A percentile compares a stretch with the other conserved stretches of the same genome.
phyloP scores from a whole-genome alignment of 331 rosid genomes.

The Pyrus hybrid region DNA sequence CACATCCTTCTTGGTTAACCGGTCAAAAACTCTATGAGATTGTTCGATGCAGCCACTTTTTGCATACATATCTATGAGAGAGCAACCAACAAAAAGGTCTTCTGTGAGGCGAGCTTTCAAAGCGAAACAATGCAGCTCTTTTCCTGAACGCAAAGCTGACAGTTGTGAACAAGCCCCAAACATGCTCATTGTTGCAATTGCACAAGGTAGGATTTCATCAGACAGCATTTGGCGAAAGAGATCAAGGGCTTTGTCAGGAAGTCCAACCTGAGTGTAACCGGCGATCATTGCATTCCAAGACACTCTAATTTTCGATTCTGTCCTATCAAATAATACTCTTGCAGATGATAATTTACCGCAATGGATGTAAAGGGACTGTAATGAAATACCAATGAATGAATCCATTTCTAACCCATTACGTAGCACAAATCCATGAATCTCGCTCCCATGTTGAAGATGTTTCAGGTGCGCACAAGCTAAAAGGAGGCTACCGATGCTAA shows the following conservation, averaged over 20 bases:
- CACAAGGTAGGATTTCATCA: slow-evolving; percentile 31
- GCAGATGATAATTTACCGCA: slow-evolving; percentile 36
- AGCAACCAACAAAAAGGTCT: slow-evolving; percentile 58
- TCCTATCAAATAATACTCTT: slow-evolving; percentile 39
- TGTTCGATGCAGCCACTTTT: slow-evolving; percentile 71
- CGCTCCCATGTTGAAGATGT: slow-evolving; percentile 39
- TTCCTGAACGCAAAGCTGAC: slow-evolving; percentile 60
- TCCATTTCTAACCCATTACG: slow-evolving; percentile 59
- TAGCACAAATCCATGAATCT: slow-evolving; percentile 58
- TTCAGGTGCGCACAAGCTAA: slow-evolving; percentile 58
- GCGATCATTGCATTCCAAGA: slow-evolving; percentile 70
- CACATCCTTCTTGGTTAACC: slow-evolving; percentile 36
- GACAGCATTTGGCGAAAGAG: slow-evolving; percentile 59
- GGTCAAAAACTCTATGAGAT: slow-evolving; percentile 45
- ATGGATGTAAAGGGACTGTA: slow-evolving; percentile 52
- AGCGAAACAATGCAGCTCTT: slow-evolving; percentile 65
- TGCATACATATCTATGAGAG: slow-evolving; percentile 81
- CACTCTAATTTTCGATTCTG: slow-evolving; percentile 35
- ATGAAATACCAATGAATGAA: slow-evolving; percentile 59
- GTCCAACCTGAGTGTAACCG: slow-evolving; percentile 54
- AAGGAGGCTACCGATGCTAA: slow-evolving; percentile 59
- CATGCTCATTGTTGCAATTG: slow-evolving; percentile 37
- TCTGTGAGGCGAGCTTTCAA: slow-evolving; percentile 37
- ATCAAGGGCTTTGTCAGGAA: slow-evolving; percentile 55
- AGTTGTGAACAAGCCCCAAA: slow-evolving; percentile 72